Conservation (phyloP, 139 green algal genomes). For the Choricystis sp. region DNA sequence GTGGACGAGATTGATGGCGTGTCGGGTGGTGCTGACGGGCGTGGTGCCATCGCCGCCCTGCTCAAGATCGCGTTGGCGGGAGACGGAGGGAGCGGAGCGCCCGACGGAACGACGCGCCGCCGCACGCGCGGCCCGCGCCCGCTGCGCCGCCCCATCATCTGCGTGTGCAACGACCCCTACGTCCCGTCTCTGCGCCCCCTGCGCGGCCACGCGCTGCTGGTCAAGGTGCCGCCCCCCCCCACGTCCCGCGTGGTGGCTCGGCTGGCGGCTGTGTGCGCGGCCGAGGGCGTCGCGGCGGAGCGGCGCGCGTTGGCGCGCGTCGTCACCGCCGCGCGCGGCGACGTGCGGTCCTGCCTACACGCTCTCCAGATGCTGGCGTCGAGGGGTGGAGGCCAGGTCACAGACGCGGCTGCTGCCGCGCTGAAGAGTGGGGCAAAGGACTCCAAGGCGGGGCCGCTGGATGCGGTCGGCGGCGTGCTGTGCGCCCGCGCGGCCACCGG, state of each 20-base stretch:
- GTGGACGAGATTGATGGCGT: slow-evolving; percentile 94
- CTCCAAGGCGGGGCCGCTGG: not conserved
- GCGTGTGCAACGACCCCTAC: slow-evolving; percentile 94
- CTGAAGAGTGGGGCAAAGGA: not conserved
- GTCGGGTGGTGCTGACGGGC: slow-evolving; percentile 50
- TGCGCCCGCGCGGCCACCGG: not conserved
- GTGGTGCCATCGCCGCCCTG: slow-evolving; percentile 58
- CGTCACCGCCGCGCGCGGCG: slow-evolving; percentile 32
- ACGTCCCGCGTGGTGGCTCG: slow-evolving; percentile 23
- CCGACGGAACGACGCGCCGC: not conserved
- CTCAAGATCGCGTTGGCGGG: slow-evolving; percentile 49
- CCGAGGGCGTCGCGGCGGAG: slow-evolving; percentile 20
- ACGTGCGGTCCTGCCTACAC: slow-evolving; percentile 87
- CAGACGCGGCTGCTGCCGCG: not conserved
- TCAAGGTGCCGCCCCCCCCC: slow-evolving; percentile 40
- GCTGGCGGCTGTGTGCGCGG: slow-evolving; percentile 14
- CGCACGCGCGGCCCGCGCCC: not conserved
- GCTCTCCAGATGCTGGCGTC: slow-evolving; percentile 68
- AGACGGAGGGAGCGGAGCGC: slow-evolving; percentile 3
- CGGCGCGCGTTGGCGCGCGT: slow-evolving; percentile 34
- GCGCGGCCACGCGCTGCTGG: slow-evolving; percentile 51
- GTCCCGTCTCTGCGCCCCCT: slow-evolving; percentile 70
- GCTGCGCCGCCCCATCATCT: slow-evolving; percentile 71
- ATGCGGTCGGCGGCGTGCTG: not conserved
- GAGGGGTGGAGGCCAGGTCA: not conserved